phyloP scores from a whole-genome alignment of 495 filamentous ascomycete species.

The Copromyces sp. region DNA sequence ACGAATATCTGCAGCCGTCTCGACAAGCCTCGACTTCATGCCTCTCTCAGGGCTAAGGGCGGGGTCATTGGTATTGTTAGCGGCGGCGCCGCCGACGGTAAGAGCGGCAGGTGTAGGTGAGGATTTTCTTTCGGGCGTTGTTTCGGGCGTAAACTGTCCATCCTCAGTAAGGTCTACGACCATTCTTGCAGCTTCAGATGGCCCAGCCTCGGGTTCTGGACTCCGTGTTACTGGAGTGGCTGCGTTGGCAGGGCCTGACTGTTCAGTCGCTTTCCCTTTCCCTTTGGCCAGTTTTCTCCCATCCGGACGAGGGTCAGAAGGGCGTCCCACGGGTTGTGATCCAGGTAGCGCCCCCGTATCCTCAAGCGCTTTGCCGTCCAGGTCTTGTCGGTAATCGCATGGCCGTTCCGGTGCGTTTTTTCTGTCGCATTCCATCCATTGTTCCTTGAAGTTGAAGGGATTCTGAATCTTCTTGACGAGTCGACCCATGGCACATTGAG shows the following conservation, averaged over 20 bases:
- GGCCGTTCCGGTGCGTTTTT: conserved; percentile 2
- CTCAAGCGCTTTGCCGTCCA: background rate
- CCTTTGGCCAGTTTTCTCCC: background rate
- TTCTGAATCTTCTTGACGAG: conserved; percentile 1
- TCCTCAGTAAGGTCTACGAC: background rate
- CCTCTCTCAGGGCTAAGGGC: background rate
- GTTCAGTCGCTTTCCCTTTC: background rate
- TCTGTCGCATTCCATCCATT: conserved; percentile 2
- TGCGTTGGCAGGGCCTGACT: background rate
- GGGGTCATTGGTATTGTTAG: background rate
- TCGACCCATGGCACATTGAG: background rate
- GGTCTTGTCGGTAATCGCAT: conserved; percentile 1
- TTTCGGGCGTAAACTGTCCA: background rate
- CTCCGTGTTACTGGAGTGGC: background rate
- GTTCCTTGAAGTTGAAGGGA: conserved; percentile 2
- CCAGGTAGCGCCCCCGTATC: background rate
- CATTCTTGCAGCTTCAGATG: background rate
- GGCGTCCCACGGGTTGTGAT: background rate
- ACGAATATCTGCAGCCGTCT: background rate
- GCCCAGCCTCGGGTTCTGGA: background rate
- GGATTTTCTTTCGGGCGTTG: background rate
- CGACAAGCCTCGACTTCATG: background rate
- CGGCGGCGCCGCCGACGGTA: background rate
- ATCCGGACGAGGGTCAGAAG: background rate
- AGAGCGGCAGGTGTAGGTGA: background rate